A percentile compares a stretch with the other conserved stretches of the same genome.
Conservation (phyloP, 1,284 basidiomycete species). For the Mycena citricolor region DNA sequence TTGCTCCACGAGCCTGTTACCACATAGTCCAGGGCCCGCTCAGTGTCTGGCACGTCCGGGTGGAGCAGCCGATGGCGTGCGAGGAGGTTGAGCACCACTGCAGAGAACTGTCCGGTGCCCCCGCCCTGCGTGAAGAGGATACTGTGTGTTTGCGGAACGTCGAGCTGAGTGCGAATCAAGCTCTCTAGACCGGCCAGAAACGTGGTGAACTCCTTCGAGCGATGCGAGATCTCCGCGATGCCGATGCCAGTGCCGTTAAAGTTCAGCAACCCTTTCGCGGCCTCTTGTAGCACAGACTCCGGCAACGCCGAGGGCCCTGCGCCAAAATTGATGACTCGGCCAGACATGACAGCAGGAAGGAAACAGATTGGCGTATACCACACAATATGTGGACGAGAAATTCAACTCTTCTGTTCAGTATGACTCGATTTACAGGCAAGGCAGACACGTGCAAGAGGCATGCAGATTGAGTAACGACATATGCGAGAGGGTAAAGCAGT, state of each 20-base stretch:
- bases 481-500: too few relatives aligned
- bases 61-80: slow-evolving; percentile 73
- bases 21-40: slow-evolving; percentile 79
- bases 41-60: slow-evolving; percentile 52
- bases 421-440: too few relatives aligned
- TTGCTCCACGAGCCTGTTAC: slow-evolving; percentile 91
- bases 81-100: slow-evolving; percentile 86
- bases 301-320: slow-evolving; percentile 91
- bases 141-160: slow-evolving; percentile 80
- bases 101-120: slow-evolving; percentile 87
- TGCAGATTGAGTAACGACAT: too few relatives aligned
- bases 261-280: slow-evolving; percentile 78
- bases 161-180: slow-evolving; percentile 72
- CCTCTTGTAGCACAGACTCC: slow-evolving; percentile 77
- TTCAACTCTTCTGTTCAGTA: too few relatives aligned
- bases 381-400: too few relatives aligned
- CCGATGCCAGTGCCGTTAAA: slow-evolving; percentile 90
- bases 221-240: slow-evolving; percentile 91
- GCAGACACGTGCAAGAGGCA: too few relatives aligned
- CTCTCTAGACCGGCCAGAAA: slow-evolving; percentile 70
- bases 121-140: slow-evolving; percentile 93
- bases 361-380: slow-evolving; percentile 1
- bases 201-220: slow-evolving; percentile 82
- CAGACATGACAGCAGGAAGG: slow-evolving; percentile 32
- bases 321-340: slow-evolving; percentile 82